These are phyloP conservation scores for Polyporus arcularius DNA, from an alignment of 768 basidiomycete species.

Conservation along the genomic window DNA sequence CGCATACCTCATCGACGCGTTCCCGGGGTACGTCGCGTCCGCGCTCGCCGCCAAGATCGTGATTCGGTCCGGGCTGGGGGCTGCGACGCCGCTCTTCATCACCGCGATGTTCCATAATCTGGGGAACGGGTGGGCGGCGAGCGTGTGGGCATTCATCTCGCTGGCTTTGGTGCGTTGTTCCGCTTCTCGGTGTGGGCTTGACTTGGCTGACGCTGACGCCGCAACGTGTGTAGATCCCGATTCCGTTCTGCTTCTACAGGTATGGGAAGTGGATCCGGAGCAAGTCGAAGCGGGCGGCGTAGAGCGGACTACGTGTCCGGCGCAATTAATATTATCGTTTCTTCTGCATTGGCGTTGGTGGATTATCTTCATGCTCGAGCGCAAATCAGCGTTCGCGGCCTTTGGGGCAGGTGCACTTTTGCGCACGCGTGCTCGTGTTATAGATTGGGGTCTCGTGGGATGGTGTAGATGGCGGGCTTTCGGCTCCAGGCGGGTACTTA, in stretches of 20 bases:
- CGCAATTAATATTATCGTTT: too few species aligned
- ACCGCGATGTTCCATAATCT: constrained; percentile 42
- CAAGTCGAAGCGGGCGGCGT: constrained; percentile 22
- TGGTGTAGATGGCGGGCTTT: too few species aligned
- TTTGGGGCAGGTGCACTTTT: too few species aligned
- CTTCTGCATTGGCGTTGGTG: too few species aligned
- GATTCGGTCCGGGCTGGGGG: constrained; percentile 36
- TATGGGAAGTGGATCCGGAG: constrained; percentile 23
- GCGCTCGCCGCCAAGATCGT: constrained; percentile 44
- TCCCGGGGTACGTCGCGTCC: constrained; percentile 40
- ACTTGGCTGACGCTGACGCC: too few species aligned
- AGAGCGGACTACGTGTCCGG: too few species aligned
- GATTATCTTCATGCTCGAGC: too few species aligned
- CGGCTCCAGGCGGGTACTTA: too few species aligned
- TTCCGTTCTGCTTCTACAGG: constrained; percentile 25
- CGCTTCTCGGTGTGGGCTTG: too few species aligned
- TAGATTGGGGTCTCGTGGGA: too few species aligned
- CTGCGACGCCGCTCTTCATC: constrained; percentile 39
- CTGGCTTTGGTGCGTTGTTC: constrained; percentile 26
- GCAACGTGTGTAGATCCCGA: constrained; percentile 11
- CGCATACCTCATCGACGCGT: constrained; percentile 44
- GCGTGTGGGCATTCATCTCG: constrained; percentile 38
- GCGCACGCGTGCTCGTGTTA: too few species aligned
- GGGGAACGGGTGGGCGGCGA: constrained; percentile 41
- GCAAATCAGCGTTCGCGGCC: too few species aligned